phyloP scores from a whole-genome alignment of 2,329 filamentous ascomycete genomes.

The Pseudocercospora crystallina region DNA sequence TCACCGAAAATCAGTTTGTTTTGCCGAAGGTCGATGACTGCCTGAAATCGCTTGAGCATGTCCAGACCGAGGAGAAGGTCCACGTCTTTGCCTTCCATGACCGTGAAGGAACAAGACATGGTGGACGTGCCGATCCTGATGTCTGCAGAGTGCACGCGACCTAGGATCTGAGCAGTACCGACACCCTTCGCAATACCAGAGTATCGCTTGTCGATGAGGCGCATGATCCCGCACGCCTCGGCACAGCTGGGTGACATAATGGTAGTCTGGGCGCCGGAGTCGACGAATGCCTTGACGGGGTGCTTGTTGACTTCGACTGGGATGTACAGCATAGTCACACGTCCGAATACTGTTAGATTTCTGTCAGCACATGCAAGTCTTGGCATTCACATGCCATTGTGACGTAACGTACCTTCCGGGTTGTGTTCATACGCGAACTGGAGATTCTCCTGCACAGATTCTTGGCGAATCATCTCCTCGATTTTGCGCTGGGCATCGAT shows the following conservation, averaged over 20 bases:
- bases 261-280: slow-evolving; percentile 94
- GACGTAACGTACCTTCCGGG: slow-evolving; percentile 72
- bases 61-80: slow-evolving; percentile 90
- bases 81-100: slow-evolving; percentile 98
- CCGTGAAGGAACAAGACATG: slow-evolving; percentile 92
- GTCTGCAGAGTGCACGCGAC: slow-evolving; percentile 90
- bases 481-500: slow-evolving; percentile 87
- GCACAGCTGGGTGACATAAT: slow-evolving; percentile 97
- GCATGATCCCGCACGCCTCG: slow-evolving; percentile 91
- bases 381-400: neutral
- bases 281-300: slow-evolving; percentile 92
- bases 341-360: slow-evolving; percentile 71
- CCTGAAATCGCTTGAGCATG: slow-evolving; percentile 96
- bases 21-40: slow-evolving; percentile 80
- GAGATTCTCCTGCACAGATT: slow-evolving; percentile 90
- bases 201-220: slow-evolving; percentile 88
- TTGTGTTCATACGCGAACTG: slow-evolving; percentile 97
- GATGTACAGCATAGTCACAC: slow-evolving; percentile 95
- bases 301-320: slow-evolving; percentile 91
- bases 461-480: slow-evolving; percentile 94
- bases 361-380: slow-evolving; percentile 8
- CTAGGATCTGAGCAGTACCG: slow-evolving; percentile 90
- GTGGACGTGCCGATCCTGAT: slow-evolving; percentile 88
- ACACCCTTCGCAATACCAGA: slow-evolving; percentile 90
- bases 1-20: slow-evolving; percentile 74